Base-by-base conservation (phyloP, 1,284 basidiomycete genomes). In the Uromyces viciae-fabae region DNA sequence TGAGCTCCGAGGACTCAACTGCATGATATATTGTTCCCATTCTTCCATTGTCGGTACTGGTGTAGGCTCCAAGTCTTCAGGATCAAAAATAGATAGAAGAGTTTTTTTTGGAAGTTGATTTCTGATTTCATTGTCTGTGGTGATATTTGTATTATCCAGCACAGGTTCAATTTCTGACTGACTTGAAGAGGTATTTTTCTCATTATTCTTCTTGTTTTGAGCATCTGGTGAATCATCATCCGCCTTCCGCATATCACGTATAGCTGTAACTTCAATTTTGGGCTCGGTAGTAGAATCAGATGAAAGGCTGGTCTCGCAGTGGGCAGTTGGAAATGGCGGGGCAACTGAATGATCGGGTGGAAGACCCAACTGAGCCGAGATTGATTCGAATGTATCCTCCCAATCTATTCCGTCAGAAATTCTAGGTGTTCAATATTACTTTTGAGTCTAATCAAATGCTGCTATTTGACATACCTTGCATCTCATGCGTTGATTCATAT, bases 401-500 rank as follows among this genome's bases (percentile, higher is more conserved):
- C 92, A 94, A 84, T 92, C 93, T 91, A 84, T 43, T 56, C 69
- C 25, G 11, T 43, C 19, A 75, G 79, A 78, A 38, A 81, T 40
- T 40, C 28, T 69, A 56, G 68, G 46, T 54, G 9, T 60, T 31
- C 46, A 2, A 71, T n/a, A 60, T 69, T 38, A 31, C 8, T 28
- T 38, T 25, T 22, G 28, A 71, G 15, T 56, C 1, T 38, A 42
- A 38, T 80, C 42, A 83, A 62, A 80, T 58, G 33, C 15, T 15
- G 46, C 46, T 73, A 22, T 38, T 43, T 33, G 19, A 72, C 69
- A 9, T 14, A 80, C 78, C 78, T 87, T 91, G 90, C 82, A 91
- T 89, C 85, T 94, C 93, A 52, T 89, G 89, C 81, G 89, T 88
- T 79, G 87, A 87, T 87, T 98, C 95, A 84, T 89, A 92, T 82